Base-by-base conservation (phyloP, 805 yeast species). In the Wickerhamomyces tratensis region DNA sequence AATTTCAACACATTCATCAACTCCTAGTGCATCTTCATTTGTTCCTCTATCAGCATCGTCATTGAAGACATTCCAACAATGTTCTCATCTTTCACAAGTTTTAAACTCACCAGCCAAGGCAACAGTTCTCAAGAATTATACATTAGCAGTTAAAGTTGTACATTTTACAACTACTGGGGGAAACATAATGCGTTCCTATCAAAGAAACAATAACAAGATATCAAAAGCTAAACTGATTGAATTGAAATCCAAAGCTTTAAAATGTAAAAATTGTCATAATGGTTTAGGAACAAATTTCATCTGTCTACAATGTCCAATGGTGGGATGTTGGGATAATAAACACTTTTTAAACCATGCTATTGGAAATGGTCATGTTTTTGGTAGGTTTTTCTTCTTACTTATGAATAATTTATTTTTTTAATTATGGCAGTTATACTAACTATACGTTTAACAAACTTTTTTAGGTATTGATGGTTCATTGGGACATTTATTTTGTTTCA, bases 291-390 rank as follows among this genome's bases (percentile, higher is more conserved):
- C 45, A n/a, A 54, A 62, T 25, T 79, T 71, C 52, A 74, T 83
- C 69, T 85, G 95, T 58, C 58, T 85, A 35, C 89, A 83, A 54
- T 85, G 94, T 56, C 82, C 88, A 1, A 78, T 76, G 54, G 76
- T 81, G 42, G 91, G 91, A 2, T 85, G 94, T 56, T 70, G 74
- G 65, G 65, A 68, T 39, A 58, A 64, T 35, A 53, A 62, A 5
- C 81, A 76, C 54, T 73, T 74, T 37, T 53, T 61, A 27, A 48
- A 47, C 7, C 83, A 77, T 57, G 71, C 76, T 14, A 65, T 67
- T 47, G 49, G 54, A 13, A 56, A 61, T 4, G 74, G 75, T 25
- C 86, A 79, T 60, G 57, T 68, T 3, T 71, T 79, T 57, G 86
- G 82, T 54, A 39, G 35, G 56, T 47, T n/a, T 33, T 30, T 13